Conservation (phyloP, 495 filamentous ascomycete genomes). For the Hyphodiscus hymeniophilus region DNA sequence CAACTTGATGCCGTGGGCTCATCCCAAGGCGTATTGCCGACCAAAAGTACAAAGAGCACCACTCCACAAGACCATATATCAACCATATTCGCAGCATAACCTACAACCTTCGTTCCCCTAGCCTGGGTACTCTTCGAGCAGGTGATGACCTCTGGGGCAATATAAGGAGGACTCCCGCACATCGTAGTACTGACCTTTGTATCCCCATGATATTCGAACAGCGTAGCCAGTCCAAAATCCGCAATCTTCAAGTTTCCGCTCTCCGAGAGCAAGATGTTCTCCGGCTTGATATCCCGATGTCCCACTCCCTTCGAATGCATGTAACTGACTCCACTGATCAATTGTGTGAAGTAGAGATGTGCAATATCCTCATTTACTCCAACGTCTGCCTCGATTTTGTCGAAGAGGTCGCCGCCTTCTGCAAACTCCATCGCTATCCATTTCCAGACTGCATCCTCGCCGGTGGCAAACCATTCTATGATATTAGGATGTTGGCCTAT, state of each 20-base stretch:
- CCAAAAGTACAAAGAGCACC: slow-evolving; percentile 88
- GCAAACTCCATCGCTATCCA: slow-evolving; percentile 99
- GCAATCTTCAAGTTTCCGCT: slow-evolving; percentile 90
- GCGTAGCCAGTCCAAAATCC: slow-evolving; percentile 92
- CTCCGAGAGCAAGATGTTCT: slow-evolving; percentile 76
- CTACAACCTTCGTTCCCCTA: slow-evolving; percentile 42
- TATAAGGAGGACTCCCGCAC: slow-evolving; percentile 95
- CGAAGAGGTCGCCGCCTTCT: slow-evolving; percentile 93
- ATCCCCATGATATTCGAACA: slow-evolving; percentile 80
- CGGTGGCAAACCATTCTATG: slow-evolving; percentile 81
- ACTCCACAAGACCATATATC: slow-evolving; percentile 98
- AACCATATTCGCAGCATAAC: slow-evolving; percentile 75
- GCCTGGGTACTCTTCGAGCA: slow-evolving; percentile 32
- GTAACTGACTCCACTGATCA: slow-evolving; percentile 82
- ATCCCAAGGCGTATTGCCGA: slow-evolving; percentile 98
- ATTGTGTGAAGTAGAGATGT: slow-evolving; percentile 91
- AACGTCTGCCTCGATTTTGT: slow-evolving; percentile 97
- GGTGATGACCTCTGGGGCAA: slow-evolving; percentile 83
- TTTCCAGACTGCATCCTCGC: slow-evolving; percentile 82
- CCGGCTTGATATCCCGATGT: slow-evolving; percentile 85
- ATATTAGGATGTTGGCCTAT: slow-evolving; percentile 87
- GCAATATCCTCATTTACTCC: slow-evolving; percentile 88
- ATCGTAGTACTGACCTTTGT: slow-evolving; percentile 75
- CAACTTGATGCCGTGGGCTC: slow-evolving; percentile 73
- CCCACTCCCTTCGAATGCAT: slow-evolving; percentile 91